Base-by-base conservation (phyloP, 805 yeast species). In the Zygosaccharomyces pseudorouxii region DNA sequence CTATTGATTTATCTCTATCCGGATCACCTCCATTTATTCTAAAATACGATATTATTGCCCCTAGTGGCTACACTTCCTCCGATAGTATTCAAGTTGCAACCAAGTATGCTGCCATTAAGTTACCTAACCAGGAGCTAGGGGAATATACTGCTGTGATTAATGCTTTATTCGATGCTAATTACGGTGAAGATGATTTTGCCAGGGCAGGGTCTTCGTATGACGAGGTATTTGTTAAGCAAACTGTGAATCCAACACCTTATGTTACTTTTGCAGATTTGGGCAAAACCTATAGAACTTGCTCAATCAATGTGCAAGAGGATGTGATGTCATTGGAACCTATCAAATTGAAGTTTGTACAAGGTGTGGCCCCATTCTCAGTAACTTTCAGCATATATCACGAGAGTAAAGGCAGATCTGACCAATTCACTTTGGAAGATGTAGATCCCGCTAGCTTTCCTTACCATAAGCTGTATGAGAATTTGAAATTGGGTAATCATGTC, bases 11-110 rank as follows among this genome's bases (percentile, higher is more conserved):
- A 29, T 62, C 73, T 2, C 63, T 85, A 30, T 68, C 67, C 35
- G 92, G 89, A 1, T 65, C 77, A 5, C 73, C 82, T 1, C 90
- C 92, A 20, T 88, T 88, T 54, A 66, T 77, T n/a, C 69, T 89
- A 22, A 80, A 78, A 35, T 88, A 89, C 62, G 77, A 79, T n/a
- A 66, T 85, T 12, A 68, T 68, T 23, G 67, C 74, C 35, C 90
- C 93, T 5, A 71, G 68, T 57, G 88, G 88, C 0, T 65, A 62
- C 45, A 62, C 53, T 50, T 53, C 57, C 20, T 61, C 53, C 54
- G 72, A 71, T 44, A 58, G 64, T 6, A 57, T 78, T 22, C 80
- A 79, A 44, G 77, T 81, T 5, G 74, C 80, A 1, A 77, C 80
- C 19, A 76, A 72, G 57, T 72, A 69, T 57, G 79, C 80, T 1